Conservation (phyloP, 805 yeast species). For the Wickerhamiella kurtzmanii region DNA sequence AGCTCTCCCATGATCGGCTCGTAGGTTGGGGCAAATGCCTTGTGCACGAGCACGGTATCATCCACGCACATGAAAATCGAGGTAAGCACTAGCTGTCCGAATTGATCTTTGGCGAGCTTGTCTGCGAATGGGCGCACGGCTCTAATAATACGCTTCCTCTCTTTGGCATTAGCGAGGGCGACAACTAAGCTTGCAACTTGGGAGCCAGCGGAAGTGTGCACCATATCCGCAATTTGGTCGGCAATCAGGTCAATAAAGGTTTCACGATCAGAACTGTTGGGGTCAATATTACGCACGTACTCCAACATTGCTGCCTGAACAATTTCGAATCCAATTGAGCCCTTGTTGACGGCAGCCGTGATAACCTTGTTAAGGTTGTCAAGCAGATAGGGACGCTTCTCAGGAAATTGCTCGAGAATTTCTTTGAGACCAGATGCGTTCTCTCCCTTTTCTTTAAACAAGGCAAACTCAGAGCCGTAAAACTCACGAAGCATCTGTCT, state of each 20-base stretch:
- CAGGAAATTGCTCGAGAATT: constrained; percentile 52
- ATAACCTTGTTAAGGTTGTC: constrained; percentile 70
- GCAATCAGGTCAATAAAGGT: constrained; percentile 71
- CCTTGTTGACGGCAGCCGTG: constrained; percentile 83
- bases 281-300: constrained; percentile 55
- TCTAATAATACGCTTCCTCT: constrained; percentile 67
- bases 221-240: constrained; percentile 87
- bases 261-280: constrained; percentile 37
- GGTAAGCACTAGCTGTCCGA: constrained; percentile 70
- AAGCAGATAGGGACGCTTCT: constrained; percentile 63
- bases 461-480: constrained; percentile 92
- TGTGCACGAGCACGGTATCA: constrained; percentile 74
- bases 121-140: constrained; percentile 62
- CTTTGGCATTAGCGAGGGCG: constrained; percentile 80
- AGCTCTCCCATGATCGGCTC: constrained; percentile 38
- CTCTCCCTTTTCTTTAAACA: constrained; percentile 64
- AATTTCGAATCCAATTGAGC: constrained; percentile 90
- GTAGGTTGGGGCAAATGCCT: constrained; percentile 53
- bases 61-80: constrained; percentile 77
- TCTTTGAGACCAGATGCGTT: constrained; percentile 50
- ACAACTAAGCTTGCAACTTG: constrained; percentile 76
- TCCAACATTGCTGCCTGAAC: constrained; percentile 94
- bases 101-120: constrained; percentile 67
- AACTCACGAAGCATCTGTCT: constrained; percentile 88
- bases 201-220: constrained; percentile 88